Evolutionary conservation across 768 basidiomycete genomes (phyloP).

Genomic region (Panaeolus cyanescens): DNA sequence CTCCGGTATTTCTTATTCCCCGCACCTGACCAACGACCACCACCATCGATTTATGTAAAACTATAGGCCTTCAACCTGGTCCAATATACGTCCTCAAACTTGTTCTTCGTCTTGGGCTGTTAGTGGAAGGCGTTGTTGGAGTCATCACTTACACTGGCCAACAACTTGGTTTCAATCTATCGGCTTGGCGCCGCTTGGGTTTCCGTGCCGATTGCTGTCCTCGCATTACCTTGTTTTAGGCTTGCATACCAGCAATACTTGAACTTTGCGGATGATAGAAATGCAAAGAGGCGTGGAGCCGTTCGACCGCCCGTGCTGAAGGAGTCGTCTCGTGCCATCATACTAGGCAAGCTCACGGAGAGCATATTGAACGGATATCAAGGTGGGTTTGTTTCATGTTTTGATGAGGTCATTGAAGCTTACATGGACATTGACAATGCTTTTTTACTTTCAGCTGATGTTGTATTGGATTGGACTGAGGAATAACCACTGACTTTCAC

Average conservation of each 20-base stretch:
- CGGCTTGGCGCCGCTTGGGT: background rate
- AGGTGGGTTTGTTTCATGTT: slow-evolving; percentile 21
- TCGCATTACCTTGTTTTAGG: background rate
- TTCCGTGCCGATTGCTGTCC: background rate
- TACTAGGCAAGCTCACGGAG: slow-evolving; percentile 15
- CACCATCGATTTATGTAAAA: background rate
- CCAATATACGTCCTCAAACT: background rate
- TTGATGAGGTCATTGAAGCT: background rate
- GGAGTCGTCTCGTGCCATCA: slow-evolving; percentile 24
- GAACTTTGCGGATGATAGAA: slow-evolving; percentile 20
- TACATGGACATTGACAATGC: slow-evolving; percentile 27
- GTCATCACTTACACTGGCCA: background rate
- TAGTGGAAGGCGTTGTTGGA: background rate
- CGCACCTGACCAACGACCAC: background rate
- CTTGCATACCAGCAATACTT: slow-evolving; percentile 12
- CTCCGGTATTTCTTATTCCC: no score
- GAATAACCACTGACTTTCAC: slow-evolving; percentile 16
- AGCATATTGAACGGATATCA: slow-evolving; percentile 34
- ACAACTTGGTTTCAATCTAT: background rate
- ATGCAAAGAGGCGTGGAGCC: slow-evolving; percentile 33
- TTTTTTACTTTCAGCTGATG: background rate
- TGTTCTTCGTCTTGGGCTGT: background rate
- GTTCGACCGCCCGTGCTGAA: slow-evolving; percentile 32
- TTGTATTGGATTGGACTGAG: slow-evolving; percentile 15
- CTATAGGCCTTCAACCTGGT: background rate